These are phyloP conservation scores for Camptophora hylomeconis DNA, from an alignment of 2,329 filamentous ascomycete species.

Conservation along the genomic window DNA sequence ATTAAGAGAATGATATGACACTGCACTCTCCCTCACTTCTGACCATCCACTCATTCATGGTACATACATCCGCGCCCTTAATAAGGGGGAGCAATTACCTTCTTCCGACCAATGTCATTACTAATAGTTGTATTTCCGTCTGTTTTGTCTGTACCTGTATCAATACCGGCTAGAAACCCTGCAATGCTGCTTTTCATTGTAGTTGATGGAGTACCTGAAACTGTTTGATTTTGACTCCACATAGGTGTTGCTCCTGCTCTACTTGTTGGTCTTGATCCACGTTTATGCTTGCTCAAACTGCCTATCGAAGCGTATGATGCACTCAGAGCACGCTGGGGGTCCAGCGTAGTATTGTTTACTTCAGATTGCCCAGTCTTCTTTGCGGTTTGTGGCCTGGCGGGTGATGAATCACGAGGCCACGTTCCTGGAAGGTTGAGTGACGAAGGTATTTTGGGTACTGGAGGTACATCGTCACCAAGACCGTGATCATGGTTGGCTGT, in stretches of 20 bases:
- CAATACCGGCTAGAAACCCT: too few species aligned
- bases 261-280: constrained; percentile 19
- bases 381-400: constrained; percentile 8
- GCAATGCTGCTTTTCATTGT: constrained; percentile 1
- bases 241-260: constrained; percentile 10
- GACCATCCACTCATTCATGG: too few species aligned
- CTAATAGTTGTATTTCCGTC: too few species aligned
- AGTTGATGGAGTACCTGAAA: too few species aligned
- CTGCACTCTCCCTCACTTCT: too few species aligned
- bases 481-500: constrained; percentile 15
- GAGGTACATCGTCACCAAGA: constrained; percentile 29
- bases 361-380: neutral
- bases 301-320: constrained; percentile 20
- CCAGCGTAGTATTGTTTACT: constrained; percentile 6
- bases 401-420: constrained; percentile 26
- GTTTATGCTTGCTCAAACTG: constrained; percentile 8
- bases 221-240: constrained; percentile 2
- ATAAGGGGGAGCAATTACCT: too few species aligned
- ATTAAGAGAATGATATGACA: too few species aligned
- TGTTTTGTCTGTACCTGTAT: too few species aligned
- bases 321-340: constrained; percentile 19
- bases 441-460: constrained; percentile 32
- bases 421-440: constrained; percentile 28
- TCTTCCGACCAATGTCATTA: too few species aligned
- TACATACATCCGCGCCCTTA: too few species aligned